These are phyloP conservation scores for Fusarium sp. DNA, from an alignment of 2,329 filamentous ascomycete genomes.

Conservation along the genomic window DNA sequence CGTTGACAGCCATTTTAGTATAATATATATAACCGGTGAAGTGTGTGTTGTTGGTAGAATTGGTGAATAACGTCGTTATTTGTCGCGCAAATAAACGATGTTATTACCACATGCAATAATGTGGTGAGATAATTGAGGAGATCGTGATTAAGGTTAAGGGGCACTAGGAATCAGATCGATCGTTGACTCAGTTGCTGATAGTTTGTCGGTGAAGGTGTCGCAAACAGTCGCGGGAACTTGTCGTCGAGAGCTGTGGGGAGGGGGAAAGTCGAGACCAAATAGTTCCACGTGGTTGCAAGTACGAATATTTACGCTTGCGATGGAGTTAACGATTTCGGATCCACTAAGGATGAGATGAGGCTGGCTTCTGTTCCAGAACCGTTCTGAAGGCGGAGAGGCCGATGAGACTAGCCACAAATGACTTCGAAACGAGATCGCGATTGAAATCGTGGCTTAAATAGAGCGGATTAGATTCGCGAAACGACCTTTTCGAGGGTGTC, in stretches of 20 bases:
- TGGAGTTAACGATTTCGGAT: conserved; percentile 31
- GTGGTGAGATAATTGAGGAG: conserved; percentile 13
- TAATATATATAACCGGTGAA: neutral
- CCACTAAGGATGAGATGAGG: conserved; percentile 38
- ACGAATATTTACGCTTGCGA: conserved; percentile 33
- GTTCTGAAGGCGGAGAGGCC: conserved; percentile 39
- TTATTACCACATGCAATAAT: conserved; percentile 25
- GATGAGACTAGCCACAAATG: conserved; percentile 34
- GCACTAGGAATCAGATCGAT: neutral
- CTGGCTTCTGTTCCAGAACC: conserved; percentile 36
- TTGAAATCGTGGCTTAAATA: conserved; percentile 25
- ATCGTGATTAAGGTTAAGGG: conserved; percentile 3
- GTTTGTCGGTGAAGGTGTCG: conserved; percentile 19
- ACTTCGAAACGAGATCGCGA: conserved; percentile 21
- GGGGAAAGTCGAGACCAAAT: conserved; percentile 39
- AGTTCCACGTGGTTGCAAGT: conserved; percentile 44
- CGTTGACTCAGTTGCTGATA: conserved; percentile 7
- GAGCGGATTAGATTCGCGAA: conserved; percentile 4
- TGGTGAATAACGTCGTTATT: conserved; percentile 18
- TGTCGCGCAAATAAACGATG: conserved; percentile 16
- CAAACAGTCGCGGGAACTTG: conserved; percentile 27
- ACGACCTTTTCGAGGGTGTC: conserved; percentile 8
- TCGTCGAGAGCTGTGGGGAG: conserved; percentile 21
- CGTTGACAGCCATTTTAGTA: conserved; percentile 44
- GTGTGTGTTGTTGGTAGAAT: neutral